A percentile compares a stretch with the other conserved stretches of the same genome.
phyloP scores from a whole-genome alignment of 1,284 basidiomycete genomes.

The Singerocomus inundabilis region DNA sequence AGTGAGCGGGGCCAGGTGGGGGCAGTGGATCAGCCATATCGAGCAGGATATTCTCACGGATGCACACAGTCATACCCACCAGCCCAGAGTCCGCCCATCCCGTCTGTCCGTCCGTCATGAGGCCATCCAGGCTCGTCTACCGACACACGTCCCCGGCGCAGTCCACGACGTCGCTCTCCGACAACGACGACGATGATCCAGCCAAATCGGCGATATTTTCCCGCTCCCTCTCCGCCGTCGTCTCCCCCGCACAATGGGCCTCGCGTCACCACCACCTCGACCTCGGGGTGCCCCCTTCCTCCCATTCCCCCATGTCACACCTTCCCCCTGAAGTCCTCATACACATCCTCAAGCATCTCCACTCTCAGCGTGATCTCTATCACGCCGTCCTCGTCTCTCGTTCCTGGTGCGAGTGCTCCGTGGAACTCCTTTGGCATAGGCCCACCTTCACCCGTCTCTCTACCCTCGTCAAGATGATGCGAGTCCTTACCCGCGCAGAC shows the following conservation, averaged over 20 bases:
- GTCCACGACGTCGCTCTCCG: constrained; percentile 54
- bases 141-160: constrained; percentile 56
- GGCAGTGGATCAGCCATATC: constrained; percentile 41
- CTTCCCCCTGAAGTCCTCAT: constrained; percentile 91
- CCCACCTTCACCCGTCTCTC: constrained; percentile 73
- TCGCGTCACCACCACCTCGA: constrained; percentile 37
- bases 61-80: neutral
- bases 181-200: constrained; percentile 64
- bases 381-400: constrained; percentile 81
- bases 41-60: constrained; percentile 24
- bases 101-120: constrained; percentile 20
- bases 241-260: constrained; percentile 68
- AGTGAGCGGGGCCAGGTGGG: constrained; percentile 62
- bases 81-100: neutral
- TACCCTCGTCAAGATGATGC: constrained; percentile 78
- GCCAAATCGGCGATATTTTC: constrained; percentile 52
- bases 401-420: constrained; percentile 93
- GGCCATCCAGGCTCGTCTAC: constrained; percentile 47
- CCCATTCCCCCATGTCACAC: constrained; percentile 48
- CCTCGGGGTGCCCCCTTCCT: constrained; percentile 23
- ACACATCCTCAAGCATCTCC: constrained; percentile 88
- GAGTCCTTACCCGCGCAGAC: constrained; percentile 55
- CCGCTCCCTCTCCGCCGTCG: constrained; percentile 40
- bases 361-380: constrained; percentile 72
- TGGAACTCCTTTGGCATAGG: constrained; percentile 94